A percentile compares a stretch with the other conserved stretches of the same genome.
Conservation (phyloP, 2,329 filamentous ascomycete species). For the Arthrobotrys sinensis region DNA sequence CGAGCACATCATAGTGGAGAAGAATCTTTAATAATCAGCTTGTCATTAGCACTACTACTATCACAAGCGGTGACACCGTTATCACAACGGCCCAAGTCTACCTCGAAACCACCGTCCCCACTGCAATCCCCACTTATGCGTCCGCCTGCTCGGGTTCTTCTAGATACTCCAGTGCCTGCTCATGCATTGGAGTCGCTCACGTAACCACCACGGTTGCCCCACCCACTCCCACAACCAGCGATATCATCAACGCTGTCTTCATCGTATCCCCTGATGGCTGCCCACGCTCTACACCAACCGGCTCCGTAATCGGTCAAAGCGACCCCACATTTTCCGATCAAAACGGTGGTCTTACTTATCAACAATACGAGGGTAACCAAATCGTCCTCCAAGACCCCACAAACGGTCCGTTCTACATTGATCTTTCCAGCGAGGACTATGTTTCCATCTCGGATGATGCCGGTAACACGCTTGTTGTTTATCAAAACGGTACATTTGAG, state of each 20-base stretch:
- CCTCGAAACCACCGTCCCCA: conserved; percentile 18
- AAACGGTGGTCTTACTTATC: conserved; percentile 12
- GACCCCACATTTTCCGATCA: conserved; percentile 4
- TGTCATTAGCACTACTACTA: conserved; percentile 36
- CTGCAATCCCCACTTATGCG: conserved; percentile 62
- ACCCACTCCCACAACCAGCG: conserved; percentile 61
- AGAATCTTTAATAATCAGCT: not conserved
- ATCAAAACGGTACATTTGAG: conserved; percentile 15
- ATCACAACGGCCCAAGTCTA: not conserved
- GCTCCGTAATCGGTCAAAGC: conserved; percentile 9
- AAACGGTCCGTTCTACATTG: conserved; percentile 3
- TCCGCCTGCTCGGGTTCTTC: conserved; percentile 62
- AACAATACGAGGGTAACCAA: conserved; percentile 12
- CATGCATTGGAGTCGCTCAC: conserved; percentile 62
- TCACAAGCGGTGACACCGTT: not conserved
- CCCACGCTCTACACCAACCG: conserved; percentile 11
- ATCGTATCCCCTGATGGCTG: conserved; percentile 13
- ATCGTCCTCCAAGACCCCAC: conserved; percentile 5
- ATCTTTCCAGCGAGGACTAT: not conserved
- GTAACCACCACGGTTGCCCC: not conserved
- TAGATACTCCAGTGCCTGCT: conserved; percentile 64
- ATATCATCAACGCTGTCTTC: conserved; percentile 61
- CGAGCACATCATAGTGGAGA: not conserved
- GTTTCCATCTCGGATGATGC: conserved; percentile 16
- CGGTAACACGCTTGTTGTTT: conserved; percentile 16